Evolutionary conservation across 2,329 filamentous ascomycete species (phyloP), one percentile per base, ranked within the genome.

Genomic region (Diaporthe citri): DNA sequence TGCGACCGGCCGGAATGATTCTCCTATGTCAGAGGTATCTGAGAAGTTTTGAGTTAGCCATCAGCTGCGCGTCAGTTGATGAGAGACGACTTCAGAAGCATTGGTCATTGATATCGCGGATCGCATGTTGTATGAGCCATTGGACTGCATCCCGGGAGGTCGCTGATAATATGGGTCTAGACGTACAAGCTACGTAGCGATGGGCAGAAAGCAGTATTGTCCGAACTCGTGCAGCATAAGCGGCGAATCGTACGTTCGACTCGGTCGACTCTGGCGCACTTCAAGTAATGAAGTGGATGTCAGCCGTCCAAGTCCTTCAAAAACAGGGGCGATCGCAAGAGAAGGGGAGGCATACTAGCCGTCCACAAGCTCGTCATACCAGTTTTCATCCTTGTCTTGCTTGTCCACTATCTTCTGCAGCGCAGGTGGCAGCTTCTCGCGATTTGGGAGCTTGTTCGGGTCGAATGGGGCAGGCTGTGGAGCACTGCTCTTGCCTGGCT

Each of bases 1-100:
- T 5, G 96, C 96, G 52, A 99, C 90, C 0, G 97, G 97, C 2
- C 97, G 92, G 85, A 99, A 99, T 0, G 94, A 97, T 84, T 99
- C 97, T 82, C 97, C 97, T 77, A 99, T 96, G 81, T 98, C 96
- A 28, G 93, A 96, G 0, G 97, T 98, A 83, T 69, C 64, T 69
- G 15, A 10, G 28, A 7, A 1, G 13, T 41, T 10, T 4, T 4
- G 10, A 5, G 9, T 69, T 31, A 69, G 48, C 51, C 17, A 55
- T 41, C 6, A 55, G 2, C 10, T 55, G 34, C 15, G 9, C 22
- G 8, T 13, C 13, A n/a, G 46, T 52, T 22, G 31, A 67, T 17
- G n/a, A 51, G 9, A 34, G 10, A 17, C 28, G 4, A 25, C 22
- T 15, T 15, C 31, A 31, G n/a, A 67, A 39, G 48, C 41, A 31